A percentile compares a stretch with the other conserved stretches of the same genome.
phyloP scores from a whole-genome alignment of 108 stramenopile species.

The Schizochytrium sp. region DNA sequence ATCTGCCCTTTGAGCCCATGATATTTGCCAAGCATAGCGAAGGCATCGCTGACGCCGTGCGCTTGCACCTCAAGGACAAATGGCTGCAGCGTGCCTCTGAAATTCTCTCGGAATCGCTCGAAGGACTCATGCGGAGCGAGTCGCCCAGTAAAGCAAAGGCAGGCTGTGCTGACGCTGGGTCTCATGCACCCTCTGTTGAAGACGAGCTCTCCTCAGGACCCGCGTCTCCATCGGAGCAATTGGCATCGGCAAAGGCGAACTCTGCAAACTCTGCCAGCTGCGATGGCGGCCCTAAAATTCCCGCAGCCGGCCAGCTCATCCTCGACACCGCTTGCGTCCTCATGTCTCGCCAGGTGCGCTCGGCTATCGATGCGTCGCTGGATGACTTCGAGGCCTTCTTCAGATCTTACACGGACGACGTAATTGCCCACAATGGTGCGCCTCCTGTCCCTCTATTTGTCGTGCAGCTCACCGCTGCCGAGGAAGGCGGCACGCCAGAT shows the following conservation, averaged over 20 bases:
- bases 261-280: not conserved
- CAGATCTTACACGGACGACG: not conserved
- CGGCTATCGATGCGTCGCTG: constrained; percentile 15
- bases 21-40: not conserved
- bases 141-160: not conserved
- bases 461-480: not conserved
- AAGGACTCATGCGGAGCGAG: not conserved
- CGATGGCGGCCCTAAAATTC: not conserved
- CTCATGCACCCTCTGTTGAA: too few species aligned
- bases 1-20: not conserved
- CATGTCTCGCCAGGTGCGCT: constrained; percentile 45
- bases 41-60: not conserved
- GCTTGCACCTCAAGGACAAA: not conserved
- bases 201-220: too few species aligned
- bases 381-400: constrained; percentile 24
- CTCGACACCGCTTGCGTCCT: constrained; percentile 39
- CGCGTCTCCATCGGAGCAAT: too few species aligned
- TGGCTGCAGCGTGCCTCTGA: constrained; percentile 3
- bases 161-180: not conserved
- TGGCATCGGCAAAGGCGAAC: not conserved
- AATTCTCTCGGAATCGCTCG: not conserved
- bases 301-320: constrained; percentile 17
- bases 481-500: not conserved
- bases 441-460: not conserved
- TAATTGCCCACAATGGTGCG: not conserved